Conservation (phyloP, 768 basidiomycete species). For the Russula abietina region DNA sequence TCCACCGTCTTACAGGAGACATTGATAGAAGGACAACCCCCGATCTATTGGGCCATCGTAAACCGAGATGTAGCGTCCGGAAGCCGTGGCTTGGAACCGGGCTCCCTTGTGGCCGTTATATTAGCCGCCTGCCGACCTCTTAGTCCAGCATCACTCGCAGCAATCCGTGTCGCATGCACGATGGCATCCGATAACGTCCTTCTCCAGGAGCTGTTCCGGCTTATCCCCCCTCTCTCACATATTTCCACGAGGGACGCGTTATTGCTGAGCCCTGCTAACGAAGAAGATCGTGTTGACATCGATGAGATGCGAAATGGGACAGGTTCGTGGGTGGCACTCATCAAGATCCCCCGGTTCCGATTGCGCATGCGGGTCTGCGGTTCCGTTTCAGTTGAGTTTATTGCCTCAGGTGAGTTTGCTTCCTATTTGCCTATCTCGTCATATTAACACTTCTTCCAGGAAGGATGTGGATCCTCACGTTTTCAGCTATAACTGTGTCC, state of each 20-base stretch:
- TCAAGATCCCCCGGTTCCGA: constrained; percentile 55
- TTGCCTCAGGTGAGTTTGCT: constrained; percentile 45
- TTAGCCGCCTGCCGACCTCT: constrained; percentile 41
- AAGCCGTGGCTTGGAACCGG: constrained; percentile 25
- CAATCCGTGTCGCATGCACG: constrained; percentile 62
- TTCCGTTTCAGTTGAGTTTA: constrained; percentile 56
- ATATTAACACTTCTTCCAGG: constrained; percentile 30
- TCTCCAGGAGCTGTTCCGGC: constrained; percentile 51
- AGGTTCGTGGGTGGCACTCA: constrained; percentile 48
- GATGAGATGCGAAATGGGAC: constrained; percentile 35
- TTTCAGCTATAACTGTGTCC: constrained; percentile 28
- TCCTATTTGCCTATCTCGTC: background rate
- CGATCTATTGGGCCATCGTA: constrained; percentile 69
- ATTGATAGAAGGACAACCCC: constrained; percentile 56
- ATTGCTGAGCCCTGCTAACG: constrained; percentile 34
- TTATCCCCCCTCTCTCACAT: constrained; percentile 45
- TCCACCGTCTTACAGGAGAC: constrained; percentile 55
- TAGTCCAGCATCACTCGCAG: constrained; percentile 30
- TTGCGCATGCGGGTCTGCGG: constrained; percentile 61
- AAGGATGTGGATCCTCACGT: constrained; percentile 54
- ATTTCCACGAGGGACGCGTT: constrained; percentile 49
- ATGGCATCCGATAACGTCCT: constrained; percentile 53
- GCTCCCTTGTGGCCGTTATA: constrained; percentile 42
- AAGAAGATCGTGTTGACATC: constrained; percentile 48
- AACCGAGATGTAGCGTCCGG: constrained; percentile 36